phyloP scores from a whole-genome alignment of 306 rosid species.

The Cercis canadensis region DNA sequence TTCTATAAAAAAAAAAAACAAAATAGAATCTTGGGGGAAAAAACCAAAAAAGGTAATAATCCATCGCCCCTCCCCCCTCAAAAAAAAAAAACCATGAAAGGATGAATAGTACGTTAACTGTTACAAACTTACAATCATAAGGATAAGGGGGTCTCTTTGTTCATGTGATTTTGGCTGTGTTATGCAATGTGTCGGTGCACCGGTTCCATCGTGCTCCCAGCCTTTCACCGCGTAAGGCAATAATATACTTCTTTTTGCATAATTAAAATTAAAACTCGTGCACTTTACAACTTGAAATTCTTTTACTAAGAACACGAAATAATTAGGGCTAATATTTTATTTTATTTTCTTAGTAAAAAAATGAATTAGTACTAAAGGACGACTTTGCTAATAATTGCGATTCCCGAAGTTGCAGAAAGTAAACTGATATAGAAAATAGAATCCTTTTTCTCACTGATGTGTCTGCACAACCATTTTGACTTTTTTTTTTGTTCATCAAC shows the following conservation, averaged over 20 bases:
- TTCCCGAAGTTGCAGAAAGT: conserved; percentile 14
- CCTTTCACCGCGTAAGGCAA: conserved; percentile 51
- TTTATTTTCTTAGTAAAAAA: not conserved
- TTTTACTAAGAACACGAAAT: not conserved
- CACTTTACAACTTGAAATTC: conserved; percentile 35
- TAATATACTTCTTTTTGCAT: not conserved
- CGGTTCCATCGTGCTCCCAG: not conserved
- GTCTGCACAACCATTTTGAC: too few species aligned
- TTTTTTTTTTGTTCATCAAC: too few species aligned
- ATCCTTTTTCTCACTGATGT: not conserved
- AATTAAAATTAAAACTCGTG: conserved; percentile 22
- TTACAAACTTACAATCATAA: conserved; percentile 15
- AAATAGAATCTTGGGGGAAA: too few species aligned
- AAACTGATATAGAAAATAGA: too few species aligned
- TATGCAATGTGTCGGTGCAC: conserved; percentile 44
- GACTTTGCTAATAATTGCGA: conserved; percentile 13
- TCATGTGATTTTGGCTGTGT: conserved; percentile 31
- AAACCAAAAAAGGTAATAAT: too few species aligned
- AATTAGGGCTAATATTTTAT: too few species aligned
- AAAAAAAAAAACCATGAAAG: not conserved
- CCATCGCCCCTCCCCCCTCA: too few species aligned
- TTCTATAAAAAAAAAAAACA: too few species aligned
- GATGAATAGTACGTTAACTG: conserved; percentile 21
- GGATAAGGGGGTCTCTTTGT: not conserved
- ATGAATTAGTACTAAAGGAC: not conserved